Evolutionary conservation across 179 eudicot species (phyloP).

Genomic region (Nepenthes alata): DNA sequence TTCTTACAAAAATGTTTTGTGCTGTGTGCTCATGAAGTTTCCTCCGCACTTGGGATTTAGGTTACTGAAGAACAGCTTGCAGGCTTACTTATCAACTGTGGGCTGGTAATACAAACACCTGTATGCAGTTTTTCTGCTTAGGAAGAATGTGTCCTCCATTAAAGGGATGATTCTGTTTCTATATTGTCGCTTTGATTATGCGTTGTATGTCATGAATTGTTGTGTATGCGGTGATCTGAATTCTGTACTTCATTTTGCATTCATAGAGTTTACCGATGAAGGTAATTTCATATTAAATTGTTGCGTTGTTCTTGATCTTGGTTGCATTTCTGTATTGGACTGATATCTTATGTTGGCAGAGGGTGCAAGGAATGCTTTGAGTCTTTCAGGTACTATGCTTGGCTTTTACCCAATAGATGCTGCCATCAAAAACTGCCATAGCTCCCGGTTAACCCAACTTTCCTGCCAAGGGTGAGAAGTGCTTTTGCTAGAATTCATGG

Average conservation of each 20-base stretch:
- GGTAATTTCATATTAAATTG: conserved; percentile 28
- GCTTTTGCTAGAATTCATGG: not conserved
- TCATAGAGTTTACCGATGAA: conserved; percentile 82
- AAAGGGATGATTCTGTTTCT: not conserved
- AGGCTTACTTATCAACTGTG: conserved; percentile 51
- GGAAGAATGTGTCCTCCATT: not conserved
- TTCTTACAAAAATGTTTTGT: no score
- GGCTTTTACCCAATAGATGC: conserved; percentile 85
- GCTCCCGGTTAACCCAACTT: conserved; percentile 92
- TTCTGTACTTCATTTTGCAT: conserved; percentile 58
- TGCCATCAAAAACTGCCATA: conserved; percentile 95
- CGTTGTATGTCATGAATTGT: conserved; percentile 37
- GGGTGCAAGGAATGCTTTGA: conserved; percentile 81
- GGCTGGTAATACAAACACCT: conserved; percentile 44
- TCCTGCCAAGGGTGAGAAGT: conserved; percentile 65
- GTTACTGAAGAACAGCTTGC: conserved; percentile 83
- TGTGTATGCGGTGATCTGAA: conserved; percentile 54
- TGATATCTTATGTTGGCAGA: conserved; percentile 30
- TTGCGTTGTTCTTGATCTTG: not conserved
- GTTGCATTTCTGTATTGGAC: conserved; percentile 9
- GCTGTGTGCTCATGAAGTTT: no score
- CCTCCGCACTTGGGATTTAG: conserved; percentile 15
- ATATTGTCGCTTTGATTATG: not conserved
- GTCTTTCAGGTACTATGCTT: conserved; percentile 82
- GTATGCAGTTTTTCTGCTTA: not conserved